phyloP scores from a whole-genome alignment of 2,329 filamentous ascomycete genomes.

The Lachnellula occidentalis region DNA sequence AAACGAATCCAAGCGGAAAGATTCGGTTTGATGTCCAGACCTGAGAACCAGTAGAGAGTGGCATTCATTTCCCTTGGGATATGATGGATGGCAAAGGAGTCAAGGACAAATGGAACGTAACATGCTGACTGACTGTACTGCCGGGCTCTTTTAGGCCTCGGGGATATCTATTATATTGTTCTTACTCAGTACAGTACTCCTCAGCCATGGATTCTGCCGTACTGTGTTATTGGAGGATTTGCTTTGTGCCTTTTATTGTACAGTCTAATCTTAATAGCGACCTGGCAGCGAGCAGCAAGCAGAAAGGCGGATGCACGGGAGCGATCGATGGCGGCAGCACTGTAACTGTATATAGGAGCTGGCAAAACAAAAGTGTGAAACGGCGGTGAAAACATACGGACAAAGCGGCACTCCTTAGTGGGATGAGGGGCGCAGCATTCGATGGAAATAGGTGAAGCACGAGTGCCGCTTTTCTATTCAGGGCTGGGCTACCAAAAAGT shows the following conservation, averaged over 20 bases:
- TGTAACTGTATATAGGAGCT: neutral
- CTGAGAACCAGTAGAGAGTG: neutral
- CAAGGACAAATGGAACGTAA: neutral
- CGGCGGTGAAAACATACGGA: neutral
- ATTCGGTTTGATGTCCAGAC: neutral
- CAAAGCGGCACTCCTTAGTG: too few relatives aligned
- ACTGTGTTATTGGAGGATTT: too few relatives aligned
- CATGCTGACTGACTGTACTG: neutral
- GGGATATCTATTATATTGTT: neutral
- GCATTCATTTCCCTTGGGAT: neutral
- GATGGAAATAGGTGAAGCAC: too few relatives aligned
- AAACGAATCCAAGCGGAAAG: neutral
- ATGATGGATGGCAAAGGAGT: neutral
- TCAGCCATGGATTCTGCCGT: neutral
- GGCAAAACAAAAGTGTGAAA: constrained; percentile 1
- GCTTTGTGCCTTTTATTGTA: neutral
- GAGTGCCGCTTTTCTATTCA: too few relatives aligned
- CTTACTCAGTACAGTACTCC: too few relatives aligned
- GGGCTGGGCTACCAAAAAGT: too few relatives aligned
- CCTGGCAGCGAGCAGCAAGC: neutral
- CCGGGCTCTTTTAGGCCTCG: neutral
- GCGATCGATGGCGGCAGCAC: neutral
- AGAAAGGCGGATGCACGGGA: constrained; percentile 1
- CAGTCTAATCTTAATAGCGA: neutral
- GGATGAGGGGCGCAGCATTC: too few relatives aligned